Evolutionary conservation across 805 yeast species (phyloP).

Genomic region (Sungouiella blattae): DNA sequence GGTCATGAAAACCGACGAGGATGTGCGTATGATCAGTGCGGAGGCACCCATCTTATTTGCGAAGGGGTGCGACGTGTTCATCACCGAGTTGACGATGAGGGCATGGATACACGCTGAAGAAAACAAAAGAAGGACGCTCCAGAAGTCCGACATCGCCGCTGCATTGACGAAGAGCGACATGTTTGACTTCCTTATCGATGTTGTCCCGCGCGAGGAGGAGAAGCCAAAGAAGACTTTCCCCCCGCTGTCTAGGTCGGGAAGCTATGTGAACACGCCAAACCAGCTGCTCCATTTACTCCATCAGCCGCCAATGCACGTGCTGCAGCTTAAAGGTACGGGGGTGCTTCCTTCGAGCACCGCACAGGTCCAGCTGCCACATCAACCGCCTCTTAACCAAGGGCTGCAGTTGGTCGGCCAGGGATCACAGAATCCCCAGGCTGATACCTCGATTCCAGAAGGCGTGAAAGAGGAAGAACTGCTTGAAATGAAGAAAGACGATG

Average conservation of each 20-base stretch:
- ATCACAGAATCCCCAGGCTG: not conserved
- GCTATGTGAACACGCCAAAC: conserved; percentile 12
- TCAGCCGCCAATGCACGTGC: conserved; percentile 12
- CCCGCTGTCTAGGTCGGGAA: conserved; percentile 18
- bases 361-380: not conserved
- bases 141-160: conserved; percentile 90
- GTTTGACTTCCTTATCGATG: conserved; percentile 96
- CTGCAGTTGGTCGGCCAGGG: not conserved
- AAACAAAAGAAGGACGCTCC: conserved; percentile 89
- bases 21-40: conserved; percentile 95
- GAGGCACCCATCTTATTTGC: conserved; percentile 98
- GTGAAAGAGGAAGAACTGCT: not conserved
- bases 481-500: not conserved
- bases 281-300: conserved; percentile 11
- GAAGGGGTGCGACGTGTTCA: conserved; percentile 95
- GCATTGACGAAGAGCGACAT: conserved; percentile 93
- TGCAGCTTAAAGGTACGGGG: too few species aligned
- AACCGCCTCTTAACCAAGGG: not conserved
- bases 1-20: conserved; percentile 97
- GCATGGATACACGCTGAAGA: conserved; percentile 99
- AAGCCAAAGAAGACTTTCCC: conserved; percentile 43
- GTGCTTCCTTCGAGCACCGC: too few species aligned
- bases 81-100: conserved; percentile 95
- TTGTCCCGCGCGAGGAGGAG: conserved; percentile 88
- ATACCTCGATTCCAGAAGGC: not conserved